Evolutionary conservation across 2,329 filamentous ascomycete genomes (phyloP), one percentile per base, ranked within the genome.

Genomic region (Cladosporium sp.): DNA sequence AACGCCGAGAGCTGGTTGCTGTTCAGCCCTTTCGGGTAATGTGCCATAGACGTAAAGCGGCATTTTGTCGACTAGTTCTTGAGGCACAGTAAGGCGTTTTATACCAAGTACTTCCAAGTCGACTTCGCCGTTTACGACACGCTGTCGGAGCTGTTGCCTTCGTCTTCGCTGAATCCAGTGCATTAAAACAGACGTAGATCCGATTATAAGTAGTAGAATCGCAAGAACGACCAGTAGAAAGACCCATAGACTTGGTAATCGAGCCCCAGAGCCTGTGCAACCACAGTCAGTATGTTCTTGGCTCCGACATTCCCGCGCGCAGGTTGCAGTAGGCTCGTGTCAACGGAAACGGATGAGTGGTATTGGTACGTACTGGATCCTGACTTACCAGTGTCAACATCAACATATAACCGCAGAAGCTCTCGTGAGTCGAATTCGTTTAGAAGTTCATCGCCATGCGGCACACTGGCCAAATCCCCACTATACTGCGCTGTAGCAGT

Each of bases 41-140:
- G 58, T 57, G 13, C 63, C 63, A 64, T 95, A 97, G 0, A 82
- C 85, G 62, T 87, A 94, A 2, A 92, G 68, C 0, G 90, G 88
- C 60, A 96, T 85, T 16, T 78, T 78, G 41, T 86, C 78, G 19
- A 97, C 76, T 33, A 89, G 74, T 7, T 82, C 71, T 39, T 78
- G 72, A 1, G 92, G 89, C 0, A 96, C 87, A 2, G 81, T 88
- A 19, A 95, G 70, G 12, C 86, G 80, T 62, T 88, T 92, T 58
- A 96, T 88, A 2, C 90, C 91, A 57, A 95, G 77, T 2, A 82
- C 83, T 67, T 96, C 91, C 3, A 96, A 74, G 62, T 96, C 88
- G 16, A 95, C 83, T 58, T 95, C 86, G 46, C 92, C 91, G 7
- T 75, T 77, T 51, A 81, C 76, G 13, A 96, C 84, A 11, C 90